Evolutionary conservation across 2,329 filamentous ascomycete genomes (phyloP), one percentile per base, ranked within the genome.

Genomic region (Zalaria sp.): DNA sequence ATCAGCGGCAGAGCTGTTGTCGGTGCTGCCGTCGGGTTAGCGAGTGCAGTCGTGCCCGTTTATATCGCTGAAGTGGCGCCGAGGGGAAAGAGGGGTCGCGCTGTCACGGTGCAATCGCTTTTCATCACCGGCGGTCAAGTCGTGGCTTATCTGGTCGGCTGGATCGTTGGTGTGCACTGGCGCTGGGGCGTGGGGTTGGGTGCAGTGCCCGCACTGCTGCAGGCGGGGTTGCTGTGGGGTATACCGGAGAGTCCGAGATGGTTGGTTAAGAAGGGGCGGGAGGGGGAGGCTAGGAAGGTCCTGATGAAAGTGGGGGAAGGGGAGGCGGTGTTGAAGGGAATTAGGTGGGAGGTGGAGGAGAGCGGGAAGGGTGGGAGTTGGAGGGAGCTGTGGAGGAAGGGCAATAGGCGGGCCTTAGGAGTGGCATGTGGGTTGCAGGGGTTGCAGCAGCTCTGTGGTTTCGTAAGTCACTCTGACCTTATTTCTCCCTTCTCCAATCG

Each of bases 191-290:
- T 95, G 0, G 88, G 88, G 0, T 61, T 95, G 0, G 89, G 88
- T 1, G 83, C 83, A 5, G 47, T 81, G 26, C 89, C 89, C 0
- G 88, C 87, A 0, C 58, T 74, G 0, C 42, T 87, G 3, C 89
- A 95, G 57, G 73, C 76, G 4, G 57, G 69, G 0, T 64, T 93
- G 42, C 64, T 95, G 45, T 51, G 77, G 2, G 67, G 77, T 40
- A 81, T 94, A 73, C 87, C 87, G 0, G 89, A 96, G 62, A 93
- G 84, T 8, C 89, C 89, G 29, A 72, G 89, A 25, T 95, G 85
- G 81, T 69, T 95, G 25, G 79, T 93, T 18, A 80, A 79, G 56
- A 75, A 71, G 3, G 81, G 79, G 1, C 67, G 71, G 38, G 68
- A 71, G 3, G 65, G 65, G 3, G 71, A 74, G 46, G 89, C 87